Evolutionary conservation across 2,329 filamentous ascomycete species (phyloP), one percentile per base, ranked within the genome.

Genomic region (Capronia americana): DNA sequence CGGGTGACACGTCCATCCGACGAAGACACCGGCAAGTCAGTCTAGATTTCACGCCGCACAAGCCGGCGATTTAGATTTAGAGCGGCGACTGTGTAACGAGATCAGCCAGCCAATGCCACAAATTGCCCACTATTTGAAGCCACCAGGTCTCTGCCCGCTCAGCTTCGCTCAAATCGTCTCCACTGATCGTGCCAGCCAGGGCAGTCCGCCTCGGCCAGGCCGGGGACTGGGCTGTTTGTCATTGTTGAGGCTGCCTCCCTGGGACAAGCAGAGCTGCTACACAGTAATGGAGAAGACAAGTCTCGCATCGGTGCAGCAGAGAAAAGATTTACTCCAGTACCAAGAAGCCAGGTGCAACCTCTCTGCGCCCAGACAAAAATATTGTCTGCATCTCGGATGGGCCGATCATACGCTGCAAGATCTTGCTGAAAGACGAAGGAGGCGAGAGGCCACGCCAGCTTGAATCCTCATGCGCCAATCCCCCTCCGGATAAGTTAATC

Each of bases 71-170:
- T 48, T 34, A 63, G 41, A 30, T 38, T 48, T 34, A 63, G 26
- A 32, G 57, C 14, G 11, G 54, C 41, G 44, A 63, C 30, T 57
- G 61, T 63, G 53, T 53, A 53, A 57, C 61, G 7, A 56, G 38
- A 30, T 28, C 57, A 57, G 38, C 54, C 61, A 57, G 61, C 61
- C 61, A 6, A 44, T 44, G 38, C 2, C 38, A 44, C 14, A n/a
- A n/a, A 58, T 60, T 60, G 10, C 26, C 26, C 53, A 32, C 53
- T 55, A 55, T 55, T 41, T 60, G 57, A 20, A 53, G 58, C 46
- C 58, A 61, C 58, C 58, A 54, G 58, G 58, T 30, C 38, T 44
- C 44, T 54, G 58, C 48, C 58, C 58, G 58, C 58, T 61, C 58
- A 61, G 58, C 58, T 26, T 32, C 46, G 48, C n/a, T 34, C 26